Base-by-base conservation (phyloP, 306 rosid species). In the Pterocarpus macrocarpus region DNA sequence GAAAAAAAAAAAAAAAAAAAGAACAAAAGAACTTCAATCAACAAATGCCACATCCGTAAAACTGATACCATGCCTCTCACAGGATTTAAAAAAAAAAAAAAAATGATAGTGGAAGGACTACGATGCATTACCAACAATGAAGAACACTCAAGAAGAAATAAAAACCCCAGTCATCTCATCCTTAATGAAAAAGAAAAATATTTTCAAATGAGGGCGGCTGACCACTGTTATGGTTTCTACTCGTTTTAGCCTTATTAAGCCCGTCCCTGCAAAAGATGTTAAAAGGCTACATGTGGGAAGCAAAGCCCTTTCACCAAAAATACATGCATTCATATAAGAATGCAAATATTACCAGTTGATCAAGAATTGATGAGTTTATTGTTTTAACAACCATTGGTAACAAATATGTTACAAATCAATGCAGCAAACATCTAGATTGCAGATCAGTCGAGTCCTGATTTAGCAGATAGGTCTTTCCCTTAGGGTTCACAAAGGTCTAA, bases 401-500 rank as follows among this genome's bases (percentile, higher is more conserved):
- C 50, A 79, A 32, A 35, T 45, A 69, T 4, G 33, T 73, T 22
- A 30, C 76, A 43, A 10, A 17, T 17, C 6, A 38, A 57, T 0
- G 43, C 33, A 15, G 6, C 47, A 62, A 73, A 5, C 68, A 78
- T 35, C 72, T 63, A 33, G 38, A 33, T 12, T 45, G 64, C 17
- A 22, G 76, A 64, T 30, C 14, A 8, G 1, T 15, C 2, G 50
- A 75, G 36, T n/a, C 59, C 58, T 64, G 28, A 71, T 39, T 28
- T 66, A 39, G 59, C 50, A 30, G 11, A 66, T 56, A 11, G 35
- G 44, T 43, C 10, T 65, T 28, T 2, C 22, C 16, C 57, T 50
- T 43, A 43, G 71, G 77, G 33, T 82, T 62, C 53, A 30, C 38
- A 14, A 69, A 79, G 15, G 3, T 49, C 11, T 49, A 49, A 50